These are phyloP conservation scores for Saccharum spontaneum DNA, from an alignment of 176 grass and related monocot genomes.

Conservation along the genomic window DNA sequence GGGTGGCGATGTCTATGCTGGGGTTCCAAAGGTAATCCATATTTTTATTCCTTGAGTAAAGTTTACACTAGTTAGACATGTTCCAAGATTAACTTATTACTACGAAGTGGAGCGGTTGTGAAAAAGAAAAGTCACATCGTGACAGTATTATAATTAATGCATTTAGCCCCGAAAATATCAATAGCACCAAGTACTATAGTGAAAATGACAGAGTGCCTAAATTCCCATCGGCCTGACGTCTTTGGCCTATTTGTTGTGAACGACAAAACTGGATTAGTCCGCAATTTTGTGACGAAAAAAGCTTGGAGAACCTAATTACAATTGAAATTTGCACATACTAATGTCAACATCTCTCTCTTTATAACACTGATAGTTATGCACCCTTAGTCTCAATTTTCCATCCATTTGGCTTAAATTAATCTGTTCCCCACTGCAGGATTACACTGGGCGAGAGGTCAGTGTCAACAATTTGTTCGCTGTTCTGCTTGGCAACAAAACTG, in stretches of 20 bases:
- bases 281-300: background rate
- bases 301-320: slow-evolving; percentile 1
- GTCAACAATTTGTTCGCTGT: slow-evolving; percentile 89
- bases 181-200: slow-evolving; percentile 2
- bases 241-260: slow-evolving; percentile 23
- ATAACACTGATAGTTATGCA: background rate
- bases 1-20: slow-evolving; percentile 87
- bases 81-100: slow-evolving; percentile 15
- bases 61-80: slow-evolving; percentile 1
- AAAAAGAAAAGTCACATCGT: background rate
- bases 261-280: slow-evolving; percentile 3
- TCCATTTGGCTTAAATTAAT: slow-evolving; percentile 6
- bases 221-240: background rate
- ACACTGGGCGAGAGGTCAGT: slow-evolving; percentile 76
- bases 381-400: background rate
- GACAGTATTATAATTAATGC: background rate
- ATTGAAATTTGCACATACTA: background rate
- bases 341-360: slow-evolving; percentile 1
- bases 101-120: slow-evolving; percentile 15
- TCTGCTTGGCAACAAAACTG: slow-evolving; percentile 83
- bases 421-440: slow-evolving; percentile 59
- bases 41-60: background rate
- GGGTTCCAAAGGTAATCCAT: slow-evolving; percentile 81
- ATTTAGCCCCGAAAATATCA: background rate
- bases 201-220: slow-evolving; percentile 28